phyloP scores from a whole-genome alignment of 1,284 basidiomycete genomes.

The Ceratobasidium sp. region DNA sequence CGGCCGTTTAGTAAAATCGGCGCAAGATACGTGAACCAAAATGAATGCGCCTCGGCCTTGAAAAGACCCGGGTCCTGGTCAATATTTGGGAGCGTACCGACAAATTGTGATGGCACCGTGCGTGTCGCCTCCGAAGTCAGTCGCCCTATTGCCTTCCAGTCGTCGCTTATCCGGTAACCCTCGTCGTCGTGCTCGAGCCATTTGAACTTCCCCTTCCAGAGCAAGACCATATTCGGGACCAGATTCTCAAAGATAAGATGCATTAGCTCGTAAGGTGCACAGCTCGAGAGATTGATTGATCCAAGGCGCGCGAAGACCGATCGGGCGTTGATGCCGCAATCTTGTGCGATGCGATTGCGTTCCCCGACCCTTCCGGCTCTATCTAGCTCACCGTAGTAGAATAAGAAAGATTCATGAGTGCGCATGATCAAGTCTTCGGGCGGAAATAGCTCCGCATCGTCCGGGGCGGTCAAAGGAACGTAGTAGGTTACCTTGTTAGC shows the following conservation, averaged over 20 bases:
- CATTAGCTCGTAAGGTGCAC: slow-evolving; percentile 50
- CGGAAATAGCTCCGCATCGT: neutral
- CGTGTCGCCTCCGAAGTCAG: slow-evolving; percentile 19
- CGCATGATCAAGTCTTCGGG: neutral
- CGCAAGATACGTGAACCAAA: slow-evolving; percentile 19
- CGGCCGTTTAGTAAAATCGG: slow-evolving; percentile 16
- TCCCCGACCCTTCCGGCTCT: neutral
- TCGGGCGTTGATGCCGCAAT: neutral
- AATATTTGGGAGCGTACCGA: slow-evolving; percentile 36
- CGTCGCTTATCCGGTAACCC: neutral
- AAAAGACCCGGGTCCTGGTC: neutral
- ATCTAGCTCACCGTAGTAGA: neutral
- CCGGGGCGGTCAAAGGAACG: slow-evolving; percentile 20
- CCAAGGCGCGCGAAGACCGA: neutral
- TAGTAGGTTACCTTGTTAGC: neutral
- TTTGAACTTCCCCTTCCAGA: slow-evolving; percentile 5
- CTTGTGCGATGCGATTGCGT: neutral
- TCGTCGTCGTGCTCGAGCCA: neutral
- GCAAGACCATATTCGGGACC: slow-evolving; percentile 35
- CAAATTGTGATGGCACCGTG: slow-evolving; percentile 47
- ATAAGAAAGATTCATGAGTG: neutral
- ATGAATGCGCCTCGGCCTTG: slow-evolving; percentile 14
- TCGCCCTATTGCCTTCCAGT: slow-evolving; percentile 28
- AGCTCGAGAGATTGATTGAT: slow-evolving; percentile 31
- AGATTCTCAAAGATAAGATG: slow-evolving; percentile 49